phyloP scores from a whole-genome alignment of 2,329 filamentous ascomycete species.

The Neocatenulostroma microsporum region DNA sequence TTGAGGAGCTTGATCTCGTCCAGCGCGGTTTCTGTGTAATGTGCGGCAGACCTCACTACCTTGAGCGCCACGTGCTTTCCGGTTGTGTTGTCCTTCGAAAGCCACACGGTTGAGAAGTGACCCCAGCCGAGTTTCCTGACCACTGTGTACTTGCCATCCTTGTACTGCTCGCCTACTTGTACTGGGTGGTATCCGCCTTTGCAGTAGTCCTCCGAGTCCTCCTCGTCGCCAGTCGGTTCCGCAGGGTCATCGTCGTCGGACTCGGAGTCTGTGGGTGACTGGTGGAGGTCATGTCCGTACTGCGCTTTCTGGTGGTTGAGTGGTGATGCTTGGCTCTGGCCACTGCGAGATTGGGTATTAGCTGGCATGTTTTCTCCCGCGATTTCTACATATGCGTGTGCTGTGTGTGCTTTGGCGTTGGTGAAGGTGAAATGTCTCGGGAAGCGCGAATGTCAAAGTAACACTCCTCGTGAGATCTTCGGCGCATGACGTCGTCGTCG shows the following conservation, averaged over 20 bases:
- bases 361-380: constrained; percentile 18
- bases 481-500: too few species aligned
- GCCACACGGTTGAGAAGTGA: constrained; percentile 95
- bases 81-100: constrained; percentile 73
- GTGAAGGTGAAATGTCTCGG: neutral
- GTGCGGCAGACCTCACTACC: constrained; percentile 91
- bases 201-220: constrained; percentile 98
- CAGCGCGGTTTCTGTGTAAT: constrained; percentile 97
- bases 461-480: too few species aligned
- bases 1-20: constrained; percentile 98
- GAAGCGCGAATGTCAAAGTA: neutral
- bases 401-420: neutral
- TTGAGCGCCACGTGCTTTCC: constrained; percentile 96
- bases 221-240: constrained; percentile 93
- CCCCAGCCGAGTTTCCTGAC: constrained; percentile 97
- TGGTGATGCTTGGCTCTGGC: constrained; percentile 18
- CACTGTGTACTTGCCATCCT: constrained; percentile 92
- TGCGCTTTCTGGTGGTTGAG: constrained; percentile 29
- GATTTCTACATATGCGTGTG: neutral
- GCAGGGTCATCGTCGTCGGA: constrained; percentile 69
- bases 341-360: constrained; percentile 14
- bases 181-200: constrained; percentile 98
- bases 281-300: constrained; percentile 52
- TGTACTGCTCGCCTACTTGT: constrained; percentile 89
- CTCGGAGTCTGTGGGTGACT: constrained; percentile 56